Evolutionary conservation across 768 basidiomycete species (phyloP).

Genomic region (Sporobolomyces pararoseus): DNA sequence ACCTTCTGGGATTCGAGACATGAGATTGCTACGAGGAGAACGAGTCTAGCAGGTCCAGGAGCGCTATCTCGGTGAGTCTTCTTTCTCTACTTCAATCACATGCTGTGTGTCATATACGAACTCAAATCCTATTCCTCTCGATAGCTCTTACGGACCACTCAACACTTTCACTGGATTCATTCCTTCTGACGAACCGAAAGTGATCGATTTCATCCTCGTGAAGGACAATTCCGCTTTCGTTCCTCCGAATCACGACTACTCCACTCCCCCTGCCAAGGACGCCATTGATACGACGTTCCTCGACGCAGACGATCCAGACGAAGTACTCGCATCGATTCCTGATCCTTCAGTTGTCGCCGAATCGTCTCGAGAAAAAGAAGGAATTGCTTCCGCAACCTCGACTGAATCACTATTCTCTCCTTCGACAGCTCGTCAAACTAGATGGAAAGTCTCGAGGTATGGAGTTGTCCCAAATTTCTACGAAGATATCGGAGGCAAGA

Average conservation of each 20-base stretch:
- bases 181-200: constrained; percentile 4
- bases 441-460: constrained; percentile 30
- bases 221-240: constrained; percentile 23
- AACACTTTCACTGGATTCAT: constrained; percentile 42
- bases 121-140: too few species aligned
- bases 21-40: constrained; percentile 20
- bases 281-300: background rate
- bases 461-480: constrained; percentile 40
- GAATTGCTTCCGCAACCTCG: too few species aligned
- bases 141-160: constrained; percentile 36
- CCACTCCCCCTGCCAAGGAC: background rate
- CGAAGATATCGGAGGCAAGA: constrained; percentile 26
- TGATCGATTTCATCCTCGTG: constrained; percentile 41
- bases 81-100: background rate
- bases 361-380: background rate
- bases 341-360: background rate
- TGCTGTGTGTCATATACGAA: too few species aligned
- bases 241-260: background rate
- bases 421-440: background rate
- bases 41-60: constrained; percentile 4
- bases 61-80: constrained; percentile 20
- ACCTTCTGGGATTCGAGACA: constrained; percentile 37
- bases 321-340: background rate
- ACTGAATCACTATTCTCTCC: background rate
- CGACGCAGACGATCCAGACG: constrained; percentile 14